Conservation (phyloP, 441 rosid species). For the Jatropha multifida region DNA sequence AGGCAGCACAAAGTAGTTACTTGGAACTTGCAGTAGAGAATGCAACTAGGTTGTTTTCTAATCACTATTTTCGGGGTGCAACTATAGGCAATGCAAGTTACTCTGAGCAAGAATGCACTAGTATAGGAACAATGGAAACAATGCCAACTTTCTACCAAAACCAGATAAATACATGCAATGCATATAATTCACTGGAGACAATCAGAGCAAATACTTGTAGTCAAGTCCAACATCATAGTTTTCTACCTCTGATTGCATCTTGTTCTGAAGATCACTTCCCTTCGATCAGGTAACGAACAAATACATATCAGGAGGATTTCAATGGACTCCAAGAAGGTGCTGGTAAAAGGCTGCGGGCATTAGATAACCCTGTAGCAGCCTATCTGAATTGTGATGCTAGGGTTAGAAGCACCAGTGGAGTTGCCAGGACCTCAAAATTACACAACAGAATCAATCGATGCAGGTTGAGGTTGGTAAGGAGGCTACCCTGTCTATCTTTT, state of each 20-base stretch:
- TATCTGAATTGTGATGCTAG: background rate
- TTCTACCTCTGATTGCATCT: slow-evolving; percentile 8
- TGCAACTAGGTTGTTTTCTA: background rate
- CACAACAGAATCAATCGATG: background rate
- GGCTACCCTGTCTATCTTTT: background rate
- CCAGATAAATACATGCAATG: slow-evolving; percentile 14
- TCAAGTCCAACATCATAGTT: slow-evolving; percentile 1
- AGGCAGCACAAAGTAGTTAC: slow-evolving; percentile 18
- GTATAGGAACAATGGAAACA: background rate
- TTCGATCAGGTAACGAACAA: background rate
- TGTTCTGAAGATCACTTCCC: background rate
- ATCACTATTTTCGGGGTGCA: background rate
- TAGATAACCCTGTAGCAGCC: slow-evolving; percentile 2
- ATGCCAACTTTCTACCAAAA: slow-evolving; percentile 7
- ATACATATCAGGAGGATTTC: slow-evolving; percentile 17
- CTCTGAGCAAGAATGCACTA: background rate
- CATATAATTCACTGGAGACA: slow-evolving; percentile 15
- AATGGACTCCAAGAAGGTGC: background rate
- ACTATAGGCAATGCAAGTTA: background rate
- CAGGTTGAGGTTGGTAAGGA: background rate
- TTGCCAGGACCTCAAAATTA: background rate
- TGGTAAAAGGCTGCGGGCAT: background rate
- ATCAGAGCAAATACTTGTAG: background rate
- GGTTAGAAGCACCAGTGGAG: background rate
- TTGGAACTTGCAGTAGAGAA: slow-evolving; percentile 11